Conservation (phyloP, 805 yeast genomes). For the Yarrowia deformans region DNA sequence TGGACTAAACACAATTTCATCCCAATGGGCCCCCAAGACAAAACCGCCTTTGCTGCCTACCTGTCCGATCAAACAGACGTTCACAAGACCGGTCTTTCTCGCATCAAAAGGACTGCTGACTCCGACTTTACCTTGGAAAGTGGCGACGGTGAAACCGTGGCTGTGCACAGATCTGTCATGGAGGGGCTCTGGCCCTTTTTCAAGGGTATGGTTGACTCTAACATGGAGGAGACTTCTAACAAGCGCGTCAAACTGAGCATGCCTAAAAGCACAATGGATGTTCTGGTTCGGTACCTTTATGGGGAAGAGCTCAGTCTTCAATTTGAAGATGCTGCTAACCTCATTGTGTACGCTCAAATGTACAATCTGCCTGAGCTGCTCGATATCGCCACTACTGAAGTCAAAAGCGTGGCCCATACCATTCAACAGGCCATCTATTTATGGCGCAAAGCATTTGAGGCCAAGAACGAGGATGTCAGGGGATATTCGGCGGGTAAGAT, state of each 20-base stretch:
- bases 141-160: not conserved
- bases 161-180: constrained; percentile 3
- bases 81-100: not conserved
- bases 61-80: not conserved
- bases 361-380: not conserved
- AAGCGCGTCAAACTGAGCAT: not conserved
- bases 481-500: not conserved
- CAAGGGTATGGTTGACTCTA: not conserved
- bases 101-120: not conserved
- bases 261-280: not conserved
- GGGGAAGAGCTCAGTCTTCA: not conserved
- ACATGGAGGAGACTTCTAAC: not conserved
- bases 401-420: not conserved
- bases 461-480: not conserved
- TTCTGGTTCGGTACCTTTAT: not conserved
- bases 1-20: too few relatives aligned
- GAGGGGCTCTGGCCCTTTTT: constrained; percentile 4
- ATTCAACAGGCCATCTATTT: not conserved
- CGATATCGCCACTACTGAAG: not conserved
- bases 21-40: too few relatives aligned
- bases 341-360: not conserved
- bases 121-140: not conserved
- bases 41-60: too few relatives aligned
- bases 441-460: not conserved
- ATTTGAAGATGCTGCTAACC: not conserved